Evolutionary conservation across 805 yeast genomes (phyloP).

Genomic region (Saturnispora serradocipensis): DNA sequence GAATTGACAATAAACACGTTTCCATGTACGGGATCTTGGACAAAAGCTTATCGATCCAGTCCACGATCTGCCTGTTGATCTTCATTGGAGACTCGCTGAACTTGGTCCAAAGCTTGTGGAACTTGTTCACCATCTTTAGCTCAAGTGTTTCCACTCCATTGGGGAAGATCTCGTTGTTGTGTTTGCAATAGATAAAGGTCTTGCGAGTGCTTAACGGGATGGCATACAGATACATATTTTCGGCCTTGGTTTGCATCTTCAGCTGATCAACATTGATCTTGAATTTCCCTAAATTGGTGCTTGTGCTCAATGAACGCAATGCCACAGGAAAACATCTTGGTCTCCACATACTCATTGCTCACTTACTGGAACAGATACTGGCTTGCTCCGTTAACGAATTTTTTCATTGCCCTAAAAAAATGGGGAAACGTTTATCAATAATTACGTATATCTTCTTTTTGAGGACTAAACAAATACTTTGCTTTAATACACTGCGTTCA

Average conservation of each 20-base stretch:
- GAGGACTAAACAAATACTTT: neutral
- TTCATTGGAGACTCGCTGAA: constrained; percentile 44
- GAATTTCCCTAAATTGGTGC: no score
- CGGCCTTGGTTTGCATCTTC: neutral
- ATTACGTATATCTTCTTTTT: neutral
- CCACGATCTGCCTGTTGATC: constrained; percentile 53
- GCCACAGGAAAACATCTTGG: neutral
- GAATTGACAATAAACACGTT: constrained; percentile 63
- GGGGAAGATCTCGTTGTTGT: constrained; percentile 29
- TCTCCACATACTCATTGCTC: neutral
- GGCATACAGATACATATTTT: constrained; percentile 48
- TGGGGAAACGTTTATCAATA: neutral
- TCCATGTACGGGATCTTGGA: constrained; percentile 74
- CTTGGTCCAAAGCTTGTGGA: constrained; percentile 52
- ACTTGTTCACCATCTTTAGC: constrained; percentile 37
- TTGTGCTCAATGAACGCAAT: neutral
- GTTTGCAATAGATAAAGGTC: constrained; percentile 63
- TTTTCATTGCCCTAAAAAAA: neutral
- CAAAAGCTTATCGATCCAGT: constrained; percentile 41
- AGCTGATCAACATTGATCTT: neutral
- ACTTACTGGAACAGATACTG: neutral
- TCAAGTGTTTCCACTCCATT: constrained; percentile 29
- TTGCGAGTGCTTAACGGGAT: constrained; percentile 60
- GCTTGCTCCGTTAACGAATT: neutral
- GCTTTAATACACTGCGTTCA: neutral